Conservation (phyloP, 2,329 filamentous ascomycete genomes). For the Fusarium dlaminii region DNA sequence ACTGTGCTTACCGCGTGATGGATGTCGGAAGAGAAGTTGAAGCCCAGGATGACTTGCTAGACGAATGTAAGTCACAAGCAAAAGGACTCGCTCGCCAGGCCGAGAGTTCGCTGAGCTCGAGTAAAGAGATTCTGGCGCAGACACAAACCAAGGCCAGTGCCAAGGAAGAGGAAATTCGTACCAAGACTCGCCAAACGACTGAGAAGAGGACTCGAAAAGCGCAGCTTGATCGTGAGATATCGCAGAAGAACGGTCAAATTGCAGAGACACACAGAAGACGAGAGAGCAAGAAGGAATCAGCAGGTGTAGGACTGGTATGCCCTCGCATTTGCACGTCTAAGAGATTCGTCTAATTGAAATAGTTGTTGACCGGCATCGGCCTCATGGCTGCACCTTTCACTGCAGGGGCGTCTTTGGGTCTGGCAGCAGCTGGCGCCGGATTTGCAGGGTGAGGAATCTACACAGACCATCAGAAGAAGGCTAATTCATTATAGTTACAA, state of each 20-base stretch:
- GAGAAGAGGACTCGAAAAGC: neutral
- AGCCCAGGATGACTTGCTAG: neutral
- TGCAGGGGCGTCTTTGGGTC: neutral
- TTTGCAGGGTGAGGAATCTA: neutral
- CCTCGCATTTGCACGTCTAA: fast-evolving
- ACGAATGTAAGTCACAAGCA: neutral
- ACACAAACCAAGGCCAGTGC: neutral
- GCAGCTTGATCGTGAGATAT: neutral
- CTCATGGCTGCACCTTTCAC: neutral
- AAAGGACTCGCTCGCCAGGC: neutral
- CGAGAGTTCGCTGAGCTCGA: neutral
- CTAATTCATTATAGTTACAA: neutral
- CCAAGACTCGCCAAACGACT: neutral
- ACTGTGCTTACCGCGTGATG: neutral
- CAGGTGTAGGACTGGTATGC: neutral
- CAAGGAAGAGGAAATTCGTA: neutral
- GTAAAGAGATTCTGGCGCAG: neutral
- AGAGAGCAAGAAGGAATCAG: neutral
- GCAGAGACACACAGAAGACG: neutral
- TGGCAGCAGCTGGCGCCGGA: neutral
- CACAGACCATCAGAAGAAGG: neutral
- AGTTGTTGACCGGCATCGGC: neutral
- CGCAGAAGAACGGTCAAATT: neutral
- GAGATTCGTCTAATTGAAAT: neutral
- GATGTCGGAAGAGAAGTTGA: neutral